Percentiles rank a stretch among this genome's conserved stretches.
These are phyloP conservation scores for Daldinia loculata DNA, from an alignment of 495 filamentous ascomycete species.

Conservation along the genomic window DNA sequence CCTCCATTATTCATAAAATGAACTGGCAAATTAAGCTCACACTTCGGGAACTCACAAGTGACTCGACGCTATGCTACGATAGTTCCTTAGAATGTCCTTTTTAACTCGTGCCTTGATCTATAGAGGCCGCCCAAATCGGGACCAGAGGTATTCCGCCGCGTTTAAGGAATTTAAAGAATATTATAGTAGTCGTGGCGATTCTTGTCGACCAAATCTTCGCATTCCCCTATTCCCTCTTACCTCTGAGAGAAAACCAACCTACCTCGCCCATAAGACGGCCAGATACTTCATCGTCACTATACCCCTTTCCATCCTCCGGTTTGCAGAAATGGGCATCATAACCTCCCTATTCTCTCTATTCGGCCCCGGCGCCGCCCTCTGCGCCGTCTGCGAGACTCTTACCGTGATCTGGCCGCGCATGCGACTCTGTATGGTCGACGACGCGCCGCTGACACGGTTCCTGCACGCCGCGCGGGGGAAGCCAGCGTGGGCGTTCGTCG, in stretches of 20 bases:
- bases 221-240: background rate
- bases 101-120: background rate
- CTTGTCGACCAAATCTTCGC: background rate
- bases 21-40: background rate
- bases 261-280: background rate
- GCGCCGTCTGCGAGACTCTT: background rate
- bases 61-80: background rate
- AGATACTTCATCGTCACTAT: background rate
- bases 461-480: constrained; percentile 35
- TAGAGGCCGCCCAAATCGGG: background rate
- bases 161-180: background rate
- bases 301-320: background rate
- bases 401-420: background rate
- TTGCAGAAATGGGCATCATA: constrained; percentile 9
- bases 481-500: constrained; percentile 65
- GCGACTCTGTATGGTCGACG: background rate
- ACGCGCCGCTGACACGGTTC: constrained; percentile 22
- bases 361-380: constrained; percentile 7
- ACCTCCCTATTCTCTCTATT: constrained; percentile 6
- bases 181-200: background rate
- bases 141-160: background rate
- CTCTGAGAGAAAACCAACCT: background rate
- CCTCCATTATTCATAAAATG: background rate
- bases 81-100: background rate
- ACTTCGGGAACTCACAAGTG: background rate